Conservation (phyloP, 78 protist genomes). For the Speleostelium caveatum region DNA sequence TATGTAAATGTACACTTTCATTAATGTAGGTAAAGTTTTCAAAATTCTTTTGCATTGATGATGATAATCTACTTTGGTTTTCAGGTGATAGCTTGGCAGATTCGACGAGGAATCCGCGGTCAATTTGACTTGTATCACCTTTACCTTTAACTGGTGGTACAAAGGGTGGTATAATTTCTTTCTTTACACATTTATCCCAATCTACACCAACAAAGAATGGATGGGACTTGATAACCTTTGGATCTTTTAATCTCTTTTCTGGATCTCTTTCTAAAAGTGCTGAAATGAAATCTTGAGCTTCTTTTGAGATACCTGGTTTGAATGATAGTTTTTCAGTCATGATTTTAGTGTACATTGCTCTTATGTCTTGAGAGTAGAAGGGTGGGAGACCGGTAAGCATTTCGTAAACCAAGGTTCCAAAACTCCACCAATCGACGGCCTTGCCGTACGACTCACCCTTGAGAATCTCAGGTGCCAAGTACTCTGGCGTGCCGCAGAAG, state of each 20-base stretch:
- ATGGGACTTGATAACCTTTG: conserved; percentile 79
- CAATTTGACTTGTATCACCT: conserved; percentile 73
- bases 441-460: conserved; percentile 85
- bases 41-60: conserved; percentile 66
- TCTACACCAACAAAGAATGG: conserved; percentile 90
- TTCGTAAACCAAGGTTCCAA: conserved; percentile 94
- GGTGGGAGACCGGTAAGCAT: conserved; percentile 87
- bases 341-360: conserved; percentile 74
- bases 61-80: conserved; percentile 1
- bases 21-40: conserved; percentile 58
- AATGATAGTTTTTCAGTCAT: conserved; percentile 59
- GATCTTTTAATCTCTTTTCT: conserved; percentile 57
- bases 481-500: conserved; percentile 99
- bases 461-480: conserved; percentile 93
- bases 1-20: conserved; percentile 27
- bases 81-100: conserved; percentile 65
- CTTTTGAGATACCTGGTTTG: conserved; percentile 53
- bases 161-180: conserved; percentile 83
- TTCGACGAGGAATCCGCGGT: conserved; percentile 58
- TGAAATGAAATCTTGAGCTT: conserved; percentile 54
- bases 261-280: conserved; percentile 78
- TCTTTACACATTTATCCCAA: conserved; percentile 81
- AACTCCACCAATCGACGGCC: conserved; percentile 97
- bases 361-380: conserved; percentile 64
- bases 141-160: conserved; percentile 64